Conservation (phyloP, 2,329 filamentous ascomycete species). For the Neocatenulostroma microsporum region DNA sequence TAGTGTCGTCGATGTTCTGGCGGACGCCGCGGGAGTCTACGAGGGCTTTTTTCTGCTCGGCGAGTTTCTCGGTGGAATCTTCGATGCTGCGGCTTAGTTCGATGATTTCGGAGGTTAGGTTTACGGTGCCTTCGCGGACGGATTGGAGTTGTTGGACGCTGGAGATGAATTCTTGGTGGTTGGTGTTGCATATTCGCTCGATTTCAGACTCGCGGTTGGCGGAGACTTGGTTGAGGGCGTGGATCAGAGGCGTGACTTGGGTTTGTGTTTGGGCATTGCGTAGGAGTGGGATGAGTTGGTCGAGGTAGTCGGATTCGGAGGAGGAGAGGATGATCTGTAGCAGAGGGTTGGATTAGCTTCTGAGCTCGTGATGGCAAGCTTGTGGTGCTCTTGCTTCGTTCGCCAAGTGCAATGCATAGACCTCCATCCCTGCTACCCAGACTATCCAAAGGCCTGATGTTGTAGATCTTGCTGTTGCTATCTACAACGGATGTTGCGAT, state of each 20-base stretch:
- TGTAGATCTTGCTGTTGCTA: too few species aligned
- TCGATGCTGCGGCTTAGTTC: conserved; percentile 92
- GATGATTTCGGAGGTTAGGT: conserved; percentile 82
- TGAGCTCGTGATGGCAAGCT: not conserved
- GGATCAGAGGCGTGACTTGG: conserved; percentile 59
- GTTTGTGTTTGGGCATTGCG: conserved; percentile 75
- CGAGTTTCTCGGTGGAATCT: conserved; percentile 85
- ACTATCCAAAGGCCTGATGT: too few species aligned
- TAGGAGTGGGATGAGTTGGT: conserved; percentile 88
- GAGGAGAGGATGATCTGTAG: conserved; percentile 84
- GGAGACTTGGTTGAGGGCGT: conserved; percentile 73
- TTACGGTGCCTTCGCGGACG: conserved; percentile 83
- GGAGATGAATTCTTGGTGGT: conserved; percentile 91
- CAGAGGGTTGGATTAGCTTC: too few species aligned
- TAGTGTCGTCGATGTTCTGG: conserved; percentile 92
- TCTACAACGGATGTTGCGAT: too few species aligned
- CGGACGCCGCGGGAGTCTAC: conserved; percentile 87
- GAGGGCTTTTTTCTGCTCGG: conserved; percentile 86
- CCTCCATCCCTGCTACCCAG: too few species aligned
- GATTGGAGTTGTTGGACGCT: conserved; percentile 91
- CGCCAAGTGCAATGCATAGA: too few species aligned
- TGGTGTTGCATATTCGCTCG: conserved; percentile 86
- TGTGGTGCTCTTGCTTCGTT: not conserved
- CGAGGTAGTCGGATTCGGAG: conserved; percentile 87
- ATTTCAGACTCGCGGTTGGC: conserved; percentile 84